Evolutionary conservation across 768 basidiomycete genomes (phyloP).

Genomic region (Mycena capillaripes): DNA sequence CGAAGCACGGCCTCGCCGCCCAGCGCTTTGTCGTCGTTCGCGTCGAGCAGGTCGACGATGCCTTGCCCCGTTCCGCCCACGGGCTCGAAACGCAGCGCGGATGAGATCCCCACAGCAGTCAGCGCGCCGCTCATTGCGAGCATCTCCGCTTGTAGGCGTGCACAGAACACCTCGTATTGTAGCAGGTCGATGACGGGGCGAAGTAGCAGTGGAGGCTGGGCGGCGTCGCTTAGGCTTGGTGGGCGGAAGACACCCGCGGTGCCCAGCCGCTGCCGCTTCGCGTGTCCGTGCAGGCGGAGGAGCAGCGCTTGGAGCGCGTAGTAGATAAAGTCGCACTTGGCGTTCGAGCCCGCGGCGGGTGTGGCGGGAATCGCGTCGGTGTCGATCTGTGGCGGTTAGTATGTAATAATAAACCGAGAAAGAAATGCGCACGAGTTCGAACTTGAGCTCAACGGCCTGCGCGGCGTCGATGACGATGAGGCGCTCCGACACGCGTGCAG

Average conservation of each 20-base stretch:
- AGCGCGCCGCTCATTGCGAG: constrained; percentile 64
- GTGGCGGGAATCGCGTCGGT: constrained; percentile 36
- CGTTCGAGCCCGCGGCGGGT: constrained; percentile 38
- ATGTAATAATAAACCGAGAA: background rate
- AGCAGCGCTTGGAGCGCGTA: constrained; percentile 74
- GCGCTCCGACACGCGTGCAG: constrained; percentile 84
- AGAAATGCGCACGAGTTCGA: constrained; percentile 74
- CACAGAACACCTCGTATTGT: constrained; percentile 84
- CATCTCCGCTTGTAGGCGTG: constrained; percentile 72
- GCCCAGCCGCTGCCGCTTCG: constrained; percentile 58
- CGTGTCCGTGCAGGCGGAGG: constrained; percentile 67
- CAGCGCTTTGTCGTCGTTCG: constrained; percentile 52
- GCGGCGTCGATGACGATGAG: constrained; percentile 84
- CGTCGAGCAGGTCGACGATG: constrained; percentile 65
- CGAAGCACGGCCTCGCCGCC: constrained; percentile 83
- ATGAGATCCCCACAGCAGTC: constrained; percentile 65
- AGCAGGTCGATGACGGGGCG: constrained; percentile 84
- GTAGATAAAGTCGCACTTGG: constrained; percentile 78
- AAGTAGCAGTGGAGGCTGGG: constrained; percentile 64
- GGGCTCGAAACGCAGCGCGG: constrained; percentile 69
- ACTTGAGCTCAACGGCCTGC: constrained; percentile 74
- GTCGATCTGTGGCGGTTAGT: constrained; percentile 48
- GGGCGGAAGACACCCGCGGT: constrained; percentile 41
- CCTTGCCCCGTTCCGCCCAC: constrained; percentile 78
- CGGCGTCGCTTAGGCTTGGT: constrained; percentile 31